phyloP scores from a whole-genome alignment of 2,329 filamentous ascomycete genomes.

The Exutisphaerella laricina region DNA sequence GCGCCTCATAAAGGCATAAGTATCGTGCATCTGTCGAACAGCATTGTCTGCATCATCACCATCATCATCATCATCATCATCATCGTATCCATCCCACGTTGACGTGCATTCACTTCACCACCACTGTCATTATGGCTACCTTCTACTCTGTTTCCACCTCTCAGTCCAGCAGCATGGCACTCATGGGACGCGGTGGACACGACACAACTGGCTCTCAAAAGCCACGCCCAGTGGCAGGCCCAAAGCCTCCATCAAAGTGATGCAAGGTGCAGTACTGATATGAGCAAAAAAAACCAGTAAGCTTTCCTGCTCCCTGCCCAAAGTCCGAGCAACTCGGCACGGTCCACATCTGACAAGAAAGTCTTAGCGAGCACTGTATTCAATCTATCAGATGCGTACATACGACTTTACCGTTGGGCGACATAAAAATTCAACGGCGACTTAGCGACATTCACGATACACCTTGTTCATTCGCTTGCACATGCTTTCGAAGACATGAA shows the following conservation, averaged over 20 bases:
- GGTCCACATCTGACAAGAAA: no score
- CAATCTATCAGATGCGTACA: no score
- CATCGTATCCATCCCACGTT: not conserved
- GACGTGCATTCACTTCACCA: not conserved
- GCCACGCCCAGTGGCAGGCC: not conserved
- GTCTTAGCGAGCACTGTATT: no score
- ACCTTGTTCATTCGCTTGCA: no score
- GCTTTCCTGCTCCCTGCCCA: no score
- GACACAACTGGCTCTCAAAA: constrained; percentile 1
- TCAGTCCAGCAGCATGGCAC: not conserved
- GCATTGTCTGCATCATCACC: not conserved
- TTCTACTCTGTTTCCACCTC: not conserved
- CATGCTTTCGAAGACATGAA: no score
- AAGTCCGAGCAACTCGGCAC: no score
- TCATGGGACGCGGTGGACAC: not conserved
- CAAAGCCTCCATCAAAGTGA: not conserved
- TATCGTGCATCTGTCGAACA: not conserved
- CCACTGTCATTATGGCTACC: not conserved
- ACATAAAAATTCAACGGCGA: no score
- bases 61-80: not conserved
- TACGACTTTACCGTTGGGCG: no score
- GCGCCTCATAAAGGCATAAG: constrained; percentile 1
- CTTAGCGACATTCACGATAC: no score
- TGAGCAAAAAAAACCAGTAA: no score
- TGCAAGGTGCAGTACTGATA: no score